Evolutionary conservation across 1,139 yeast genomes (phyloP), one percentile per base, ranked within the genome.

Genomic region (Saccharomyces pastorianus): DNA sequence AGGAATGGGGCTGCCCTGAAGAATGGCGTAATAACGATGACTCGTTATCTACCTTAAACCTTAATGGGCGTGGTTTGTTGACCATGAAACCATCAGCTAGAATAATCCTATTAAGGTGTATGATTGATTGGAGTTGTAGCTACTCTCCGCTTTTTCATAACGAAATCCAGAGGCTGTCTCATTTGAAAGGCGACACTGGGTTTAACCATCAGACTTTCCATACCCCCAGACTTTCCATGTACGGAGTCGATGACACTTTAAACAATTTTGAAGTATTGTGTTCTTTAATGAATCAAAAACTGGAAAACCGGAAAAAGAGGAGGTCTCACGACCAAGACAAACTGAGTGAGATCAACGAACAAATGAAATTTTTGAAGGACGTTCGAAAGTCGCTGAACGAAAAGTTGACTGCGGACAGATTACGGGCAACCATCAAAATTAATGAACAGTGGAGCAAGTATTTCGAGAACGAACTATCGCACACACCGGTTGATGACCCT

Each of bases 51-150:
- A 59, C 51, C 34, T 48, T 67, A 23, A 54, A 57, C 49, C 38
- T 54, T 11, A 50, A 41, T 46, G 64, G 64, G 9, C 31, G 61
- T 1, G 85, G 85, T 0, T 63, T 80, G 32, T 62, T 65, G 2
- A 80, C 79, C 0, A 67, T 81, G 28, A 59, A 67, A 11, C 81
- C 84, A 0, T 53, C 52, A 2, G 81, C 81, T 57, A 68, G 84
- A 55, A 64, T 81, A 26, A 70, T 79, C 8, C 60, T 81, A 58
- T 56, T 82, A 28, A 72, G 80, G 46, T 66, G 76, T 1, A 64
- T 82, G 55, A 72, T 73, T 0, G 76, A 75, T 55, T 80, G 85
- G 84, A 68, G 77, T 25, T 62, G 77, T 5, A 61, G 76, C 0
- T 64, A 75, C 13, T 79, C 83, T 0, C 78, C 76, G 14, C 61